These are phyloP conservation scores for Camellia oleifera DNA, from an alignment of 179 eudicot genomes.

Conservation along the genomic window DNA sequence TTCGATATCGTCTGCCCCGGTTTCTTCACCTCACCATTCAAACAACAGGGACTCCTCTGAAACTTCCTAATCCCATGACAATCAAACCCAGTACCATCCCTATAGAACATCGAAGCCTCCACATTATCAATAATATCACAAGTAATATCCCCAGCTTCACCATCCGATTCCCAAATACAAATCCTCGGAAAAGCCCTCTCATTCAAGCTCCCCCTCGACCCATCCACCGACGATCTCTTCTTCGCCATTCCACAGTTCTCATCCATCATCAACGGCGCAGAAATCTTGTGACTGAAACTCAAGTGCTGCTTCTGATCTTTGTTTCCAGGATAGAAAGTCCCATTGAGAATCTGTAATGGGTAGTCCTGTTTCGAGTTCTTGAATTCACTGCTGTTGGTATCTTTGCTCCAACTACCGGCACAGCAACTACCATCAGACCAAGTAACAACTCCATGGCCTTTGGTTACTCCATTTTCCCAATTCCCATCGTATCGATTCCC, in stretches of 20 bases:
- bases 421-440: constrained; percentile 74
- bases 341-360: constrained; percentile 25
- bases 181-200: constrained; percentile 66
- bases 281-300: constrained; percentile 16
- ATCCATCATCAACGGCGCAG: constrained; percentile 29
- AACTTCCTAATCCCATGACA: constrained; percentile 39
- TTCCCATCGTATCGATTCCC: constrained; percentile 66
- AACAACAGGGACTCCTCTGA: constrained; percentile 49
- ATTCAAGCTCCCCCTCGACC: constrained; percentile 30
- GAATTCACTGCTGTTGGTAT: not conserved
- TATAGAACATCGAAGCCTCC: constrained; percentile 69
- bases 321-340: constrained; percentile 40
- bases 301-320: constrained; percentile 13
- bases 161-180: constrained; percentile 95
- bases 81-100: constrained; percentile 46
- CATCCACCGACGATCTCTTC: constrained; percentile 50
- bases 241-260: constrained; percentile 27
- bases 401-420: constrained; percentile 65
- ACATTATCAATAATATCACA: constrained; percentile 92
- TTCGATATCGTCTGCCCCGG: constrained; percentile 81
- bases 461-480: constrained; percentile 74
- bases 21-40: constrained; percentile 70
- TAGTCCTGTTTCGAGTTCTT: constrained; percentile 11
- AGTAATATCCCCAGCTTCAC: constrained; percentile 93
- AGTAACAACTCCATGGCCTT: constrained; percentile 70